Evolutionary conservation across 192 early-diverging fungal genomes (phyloP).

Genomic region (Coemansia aciculifera): DNA sequence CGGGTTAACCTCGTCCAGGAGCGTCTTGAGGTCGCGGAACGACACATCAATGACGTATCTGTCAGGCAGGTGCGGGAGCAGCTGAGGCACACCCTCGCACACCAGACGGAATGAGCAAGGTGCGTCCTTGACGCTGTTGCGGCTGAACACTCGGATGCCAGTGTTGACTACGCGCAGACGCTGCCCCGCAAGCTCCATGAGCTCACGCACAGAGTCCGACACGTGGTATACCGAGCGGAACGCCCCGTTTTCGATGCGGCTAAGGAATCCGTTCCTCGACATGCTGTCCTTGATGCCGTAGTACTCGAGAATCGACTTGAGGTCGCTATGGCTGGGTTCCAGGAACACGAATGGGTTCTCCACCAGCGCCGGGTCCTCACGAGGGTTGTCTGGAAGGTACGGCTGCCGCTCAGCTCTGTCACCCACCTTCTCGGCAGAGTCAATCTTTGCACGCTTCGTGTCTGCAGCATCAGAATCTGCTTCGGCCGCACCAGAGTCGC

Average conservation of each 20-base stretch:
- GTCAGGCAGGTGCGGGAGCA: slow-evolving; percentile 57
- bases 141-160: slow-evolving; percentile 85
- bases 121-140: slow-evolving; percentile 62
- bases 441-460: slow-evolving; percentile 8
- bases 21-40: slow-evolving; percentile 51
- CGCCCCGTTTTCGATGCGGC: slow-evolving; percentile 74
- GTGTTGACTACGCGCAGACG: slow-evolving; percentile 86
- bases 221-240: slow-evolving; percentile 85
- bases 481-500: slow-evolving; percentile 8
- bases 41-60: slow-evolving; percentile 51
- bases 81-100: slow-evolving; percentile 65
- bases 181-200: slow-evolving; percentile 64
- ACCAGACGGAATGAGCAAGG: slow-evolving; percentile 69
- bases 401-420: slow-evolving; percentile 15
- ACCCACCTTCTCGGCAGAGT: not conserved
- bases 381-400: slow-evolving; percentile 47
- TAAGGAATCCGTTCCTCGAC: slow-evolving; percentile 80
- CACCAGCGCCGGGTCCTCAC: slow-evolving; percentile 54
- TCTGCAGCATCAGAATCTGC: slow-evolving; percentile 13
- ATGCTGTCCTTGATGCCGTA: slow-evolving; percentile 78
- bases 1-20: slow-evolving; percentile 59
- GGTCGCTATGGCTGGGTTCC: slow-evolving; percentile 58
- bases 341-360: slow-evolving; percentile 93
- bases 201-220: slow-evolving; percentile 71
- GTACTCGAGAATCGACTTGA: slow-evolving; percentile 64